These are phyloP conservation scores for Saccharomycopsis sp. DNA, from an alignment of 805 yeast genomes.

Conservation along the genomic window DNA sequence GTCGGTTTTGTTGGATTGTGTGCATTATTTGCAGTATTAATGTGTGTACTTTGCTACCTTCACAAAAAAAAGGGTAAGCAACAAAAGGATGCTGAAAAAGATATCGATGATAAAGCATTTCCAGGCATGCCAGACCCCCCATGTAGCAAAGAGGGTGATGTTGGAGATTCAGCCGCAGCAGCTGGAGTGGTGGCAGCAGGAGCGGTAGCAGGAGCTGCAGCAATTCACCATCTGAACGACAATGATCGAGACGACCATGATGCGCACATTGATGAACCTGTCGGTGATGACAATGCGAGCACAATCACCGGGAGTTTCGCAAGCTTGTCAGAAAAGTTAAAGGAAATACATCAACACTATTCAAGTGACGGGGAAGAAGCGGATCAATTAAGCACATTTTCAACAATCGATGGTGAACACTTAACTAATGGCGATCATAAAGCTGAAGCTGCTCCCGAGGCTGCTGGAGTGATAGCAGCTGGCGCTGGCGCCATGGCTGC, in stretches of 20 bases:
- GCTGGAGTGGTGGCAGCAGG: constrained; percentile 18
- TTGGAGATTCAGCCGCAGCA: constrained; percentile 13
- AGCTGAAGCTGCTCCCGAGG: constrained; percentile 5
- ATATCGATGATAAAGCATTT: constrained; percentile 9
- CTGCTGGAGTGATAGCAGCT: background rate
- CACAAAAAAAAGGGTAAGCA: constrained; percentile 12
- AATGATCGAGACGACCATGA: constrained; percentile 4
- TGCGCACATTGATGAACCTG: constrained; percentile 12
- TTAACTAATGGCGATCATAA: too few species aligned
- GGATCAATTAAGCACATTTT: constrained; percentile 6
- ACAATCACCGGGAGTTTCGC: constrained; percentile 22
- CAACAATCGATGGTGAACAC: constrained; percentile 10
- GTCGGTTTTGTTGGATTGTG: constrained; percentile 18
- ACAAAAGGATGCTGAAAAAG: constrained; percentile 16
- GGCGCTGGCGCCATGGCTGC: constrained; percentile 8
- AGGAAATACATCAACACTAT: constrained; percentile 21
- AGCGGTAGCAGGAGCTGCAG: constrained; percentile 8
- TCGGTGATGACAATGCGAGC: constrained; percentile 19
- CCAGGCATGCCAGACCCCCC: constrained; percentile 3
- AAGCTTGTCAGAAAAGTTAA: constrained; percentile 20
- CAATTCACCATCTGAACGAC: background rate
- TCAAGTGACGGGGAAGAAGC: constrained; percentile 8
- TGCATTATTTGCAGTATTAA: constrained; percentile 6
- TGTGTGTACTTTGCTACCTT: constrained; percentile 10
- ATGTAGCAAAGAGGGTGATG: background rate